Percentiles rank a stretch among this genome's conserved stretches.
phyloP scores from a whole-genome alignment of 2,329 filamentous ascomycete species.

The Calonectria honghensis region DNA sequence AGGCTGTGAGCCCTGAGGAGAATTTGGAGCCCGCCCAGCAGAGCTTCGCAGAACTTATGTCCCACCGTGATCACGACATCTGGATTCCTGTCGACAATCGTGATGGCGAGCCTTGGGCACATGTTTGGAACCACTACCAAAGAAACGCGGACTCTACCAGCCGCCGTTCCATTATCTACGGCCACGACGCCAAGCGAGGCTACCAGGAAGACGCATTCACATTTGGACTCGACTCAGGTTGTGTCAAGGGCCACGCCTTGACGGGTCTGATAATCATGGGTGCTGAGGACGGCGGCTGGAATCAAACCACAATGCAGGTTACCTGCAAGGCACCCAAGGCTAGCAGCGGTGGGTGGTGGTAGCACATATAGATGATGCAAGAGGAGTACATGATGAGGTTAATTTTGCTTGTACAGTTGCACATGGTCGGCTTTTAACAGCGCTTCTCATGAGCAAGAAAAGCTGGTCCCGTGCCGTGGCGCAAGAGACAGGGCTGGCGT shows the following conservation, averaged over 20 bases:
- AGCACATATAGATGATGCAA: constrained; percentile 1
- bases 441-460: constrained; percentile 4
- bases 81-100: constrained; percentile 64
- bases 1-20: not conserved
- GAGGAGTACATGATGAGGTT: not conserved
- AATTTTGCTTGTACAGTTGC: constrained; percentile 17
- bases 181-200: constrained; percentile 86
- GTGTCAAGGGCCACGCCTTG: constrained; percentile 83
- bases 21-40: constrained; percentile 9
- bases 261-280: constrained; percentile 85
- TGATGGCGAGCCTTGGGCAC: constrained; percentile 80
- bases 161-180: constrained; percentile 85
- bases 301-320: constrained; percentile 64
- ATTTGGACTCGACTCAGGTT: constrained; percentile 90
- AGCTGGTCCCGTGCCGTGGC: not conserved
- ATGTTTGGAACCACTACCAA: constrained; percentile 75
- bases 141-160: constrained; percentile 55
- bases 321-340: constrained; percentile 58
- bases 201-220: constrained; percentile 79
- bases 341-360: constrained; percentile 47
- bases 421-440: constrained; percentile 5
- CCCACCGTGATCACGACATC: constrained; percentile 56
- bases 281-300: constrained; percentile 58
- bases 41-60: constrained; percentile 39
- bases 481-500: constrained; percentile 24